A percentile compares a stretch with the other conserved stretches of the same genome.
These are phyloP conservation scores for Colletotrichum spinosum DNA, from an alignment of 2,329 filamentous ascomycete genomes.

Conservation along the genomic window DNA sequence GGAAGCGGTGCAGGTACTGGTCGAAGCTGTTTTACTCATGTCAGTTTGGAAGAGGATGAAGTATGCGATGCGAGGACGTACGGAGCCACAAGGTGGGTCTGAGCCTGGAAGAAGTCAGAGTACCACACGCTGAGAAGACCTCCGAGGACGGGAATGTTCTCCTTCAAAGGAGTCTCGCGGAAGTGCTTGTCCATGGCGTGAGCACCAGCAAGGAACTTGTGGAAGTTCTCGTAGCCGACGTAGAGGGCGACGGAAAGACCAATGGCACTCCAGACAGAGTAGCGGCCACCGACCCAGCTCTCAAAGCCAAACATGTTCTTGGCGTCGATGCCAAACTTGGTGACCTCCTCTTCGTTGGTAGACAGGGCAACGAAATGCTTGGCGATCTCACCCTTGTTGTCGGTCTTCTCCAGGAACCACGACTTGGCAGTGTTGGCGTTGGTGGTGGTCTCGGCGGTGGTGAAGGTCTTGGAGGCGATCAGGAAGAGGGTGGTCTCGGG, in stretches of 20 bases:
- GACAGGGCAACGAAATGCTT: constrained; percentile 99
- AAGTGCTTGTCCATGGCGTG: constrained; percentile 99
- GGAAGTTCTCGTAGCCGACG: constrained; percentile 97
- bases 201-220: constrained; percentile 92
- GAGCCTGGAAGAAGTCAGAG: constrained; percentile 97
- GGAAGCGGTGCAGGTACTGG: constrained; percentile 99
- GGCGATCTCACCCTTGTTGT: constrained; percentile 85
- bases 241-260: constrained; percentile 94
- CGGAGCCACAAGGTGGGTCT: constrained; percentile 97
- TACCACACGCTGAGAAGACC: constrained; percentile 98
- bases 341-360: constrained; percentile 94
- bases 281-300: constrained; percentile 97
- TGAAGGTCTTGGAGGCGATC: constrained; percentile 99
- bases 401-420: constrained; percentile 91
- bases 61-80: constrained; percentile 58
- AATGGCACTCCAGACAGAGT: constrained; percentile 99
- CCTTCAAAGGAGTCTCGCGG: constrained; percentile 85
- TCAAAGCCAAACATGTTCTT: constrained; percentile 99
- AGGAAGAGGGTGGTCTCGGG: constrained; percentile 99
- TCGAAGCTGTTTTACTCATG: constrained; percentile 75
- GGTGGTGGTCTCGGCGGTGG: constrained; percentile 95
- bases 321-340: constrained; percentile 98
- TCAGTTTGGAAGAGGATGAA: not conserved
- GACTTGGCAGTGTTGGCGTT: constrained; percentile 97
- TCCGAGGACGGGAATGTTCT: constrained; percentile 95